A percentile compares a stretch with the other conserved stretches of the same genome.
These are phyloP conservation scores for Hericium rajendrae DNA, from an alignment of 768 basidiomycete genomes.

Conservation along the genomic window DNA sequence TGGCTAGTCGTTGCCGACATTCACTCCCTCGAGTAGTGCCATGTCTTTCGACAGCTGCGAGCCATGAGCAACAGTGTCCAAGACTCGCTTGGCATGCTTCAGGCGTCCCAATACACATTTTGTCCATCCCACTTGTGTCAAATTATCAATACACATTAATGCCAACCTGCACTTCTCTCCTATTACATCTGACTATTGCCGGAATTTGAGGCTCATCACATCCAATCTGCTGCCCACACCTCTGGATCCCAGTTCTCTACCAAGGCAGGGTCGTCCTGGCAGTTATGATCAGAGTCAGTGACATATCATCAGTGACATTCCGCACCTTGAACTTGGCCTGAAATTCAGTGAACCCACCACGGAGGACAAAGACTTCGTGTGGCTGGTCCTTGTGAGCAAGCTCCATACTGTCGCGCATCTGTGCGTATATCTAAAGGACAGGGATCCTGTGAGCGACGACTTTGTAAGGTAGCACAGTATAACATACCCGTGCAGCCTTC, in stretches of 20 bases:
- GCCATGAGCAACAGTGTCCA: too few relatives aligned
- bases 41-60: too few relatives aligned
- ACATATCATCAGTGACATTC: not conserved
- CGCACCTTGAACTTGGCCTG: slow-evolving; percentile 58
- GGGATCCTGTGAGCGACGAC: slow-evolving; percentile 5
- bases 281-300: not conserved
- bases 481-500: slow-evolving; percentile 59
- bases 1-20: too few relatives aligned
- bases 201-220: not conserved
- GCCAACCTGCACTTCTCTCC: not conserved
- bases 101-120: too few relatives aligned
- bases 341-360: slow-evolving; percentile 65
- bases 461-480: not conserved
- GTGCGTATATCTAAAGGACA: slow-evolving; percentile 50
- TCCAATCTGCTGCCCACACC: slow-evolving; percentile 44
- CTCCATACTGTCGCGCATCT: slow-evolving; percentile 41
- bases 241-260: slow-evolving; percentile 72
- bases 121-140: too few relatives aligned
- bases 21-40: too few relatives aligned
- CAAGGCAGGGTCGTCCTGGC: slow-evolving; percentile 53
- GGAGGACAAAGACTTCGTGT: slow-evolving; percentile 56
- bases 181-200: not conserved
- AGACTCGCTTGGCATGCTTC: too few relatives aligned
- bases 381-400: slow-evolving; percentile 27
- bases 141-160: too few relatives aligned